These are phyloP conservation scores for Neophaeococcomyces aloes DNA, from an alignment of 2,329 filamentous ascomycete genomes.

Conservation along the genomic window DNA sequence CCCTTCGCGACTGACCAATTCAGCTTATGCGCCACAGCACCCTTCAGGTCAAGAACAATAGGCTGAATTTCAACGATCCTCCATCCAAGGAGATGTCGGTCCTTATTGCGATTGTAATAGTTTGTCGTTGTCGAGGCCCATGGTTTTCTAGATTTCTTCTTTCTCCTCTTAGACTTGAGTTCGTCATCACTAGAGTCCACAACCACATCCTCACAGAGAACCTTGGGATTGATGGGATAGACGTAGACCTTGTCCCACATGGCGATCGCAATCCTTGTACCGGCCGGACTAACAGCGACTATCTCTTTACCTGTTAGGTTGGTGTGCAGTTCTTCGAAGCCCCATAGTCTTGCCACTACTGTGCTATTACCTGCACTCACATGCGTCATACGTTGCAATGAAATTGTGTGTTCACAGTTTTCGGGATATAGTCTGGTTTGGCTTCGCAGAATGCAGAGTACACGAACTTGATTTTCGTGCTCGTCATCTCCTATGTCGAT, in stretches of 20 bases:
- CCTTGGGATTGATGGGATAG: slow-evolving; percentile 31
- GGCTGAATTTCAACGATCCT: slow-evolving; percentile 13
- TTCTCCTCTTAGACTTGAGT: slow-evolving; percentile 1
- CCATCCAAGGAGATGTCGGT: slow-evolving; percentile 9
- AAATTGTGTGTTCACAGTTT: slow-evolving; percentile 27
- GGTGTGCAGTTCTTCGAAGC: slow-evolving; percentile 22
- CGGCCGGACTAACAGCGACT: slow-evolving; percentile 22
- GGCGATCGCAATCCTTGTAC: slow-evolving; percentile 32
- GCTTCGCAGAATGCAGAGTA: slow-evolving; percentile 31
- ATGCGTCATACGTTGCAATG: slow-evolving; percentile 32
- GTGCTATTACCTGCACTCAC: slow-evolving; percentile 16
- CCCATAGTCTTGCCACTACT: slow-evolving; percentile 15
- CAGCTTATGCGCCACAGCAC: slow-evolving; percentile 16
- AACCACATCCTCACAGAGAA: slow-evolving; percentile 26
- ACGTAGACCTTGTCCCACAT: slow-evolving; percentile 34
- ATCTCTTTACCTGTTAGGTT: slow-evolving; percentile 31
- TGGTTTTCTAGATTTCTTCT: slow-evolving; percentile 1
- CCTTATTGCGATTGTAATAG: slow-evolving; percentile 10
- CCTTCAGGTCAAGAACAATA: slow-evolving; percentile 16
- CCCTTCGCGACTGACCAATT: slow-evolving; percentile 9
- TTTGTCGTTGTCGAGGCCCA: background rate
- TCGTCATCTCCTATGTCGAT: slow-evolving; percentile 18
- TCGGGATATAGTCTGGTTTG: slow-evolving; percentile 23
- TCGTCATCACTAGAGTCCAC: slow-evolving; percentile 13
- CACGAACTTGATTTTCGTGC: slow-evolving; percentile 25